Evolutionary conservation across 1,139 yeast species (phyloP).

Genomic region (Tardiomyces digboiensis): DNA sequence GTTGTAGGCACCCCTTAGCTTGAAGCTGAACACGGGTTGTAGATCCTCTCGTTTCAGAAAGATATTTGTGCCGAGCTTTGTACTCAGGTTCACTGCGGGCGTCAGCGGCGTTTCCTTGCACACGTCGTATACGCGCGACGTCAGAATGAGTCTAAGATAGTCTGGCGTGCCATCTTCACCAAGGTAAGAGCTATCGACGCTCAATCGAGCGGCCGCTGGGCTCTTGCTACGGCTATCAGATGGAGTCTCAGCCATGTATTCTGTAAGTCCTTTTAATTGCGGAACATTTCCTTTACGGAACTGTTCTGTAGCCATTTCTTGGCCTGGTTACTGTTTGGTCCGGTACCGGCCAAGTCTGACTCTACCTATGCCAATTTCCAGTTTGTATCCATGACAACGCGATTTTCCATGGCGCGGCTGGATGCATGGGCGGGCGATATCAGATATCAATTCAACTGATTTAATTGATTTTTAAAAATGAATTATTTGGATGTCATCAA

Average conservation of each 20-base stretch:
- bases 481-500: not conserved
- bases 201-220: not conserved
- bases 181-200: slow-evolving; percentile 9
- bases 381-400: too few relatives aligned
- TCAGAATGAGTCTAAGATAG: slow-evolving; percentile 77
- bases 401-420: not conserved
- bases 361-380: too few relatives aligned
- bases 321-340: too few relatives aligned
- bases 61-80: slow-evolving; percentile 62
- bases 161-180: slow-evolving; percentile 52
- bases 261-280: not conserved
- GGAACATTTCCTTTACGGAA: not conserved
- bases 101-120: slow-evolving; percentile 84
- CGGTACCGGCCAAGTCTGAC: too few relatives aligned
- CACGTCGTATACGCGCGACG: slow-evolving; percentile 92
- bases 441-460: not conserved
- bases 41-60: slow-evolving; percentile 84
- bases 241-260: not conserved
- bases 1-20: slow-evolving; percentile 94
- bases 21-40: slow-evolving; percentile 91
- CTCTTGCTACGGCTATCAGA: not conserved
- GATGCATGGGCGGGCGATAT: too few relatives aligned
- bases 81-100: slow-evolving; percentile 65
- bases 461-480: not conserved
- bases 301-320: too few relatives aligned